Evolutionary conservation across 148 eudicot species (phyloP), one percentile per base, ranked within the genome.

Genomic region (Rhododendron griersonianum): DNA sequence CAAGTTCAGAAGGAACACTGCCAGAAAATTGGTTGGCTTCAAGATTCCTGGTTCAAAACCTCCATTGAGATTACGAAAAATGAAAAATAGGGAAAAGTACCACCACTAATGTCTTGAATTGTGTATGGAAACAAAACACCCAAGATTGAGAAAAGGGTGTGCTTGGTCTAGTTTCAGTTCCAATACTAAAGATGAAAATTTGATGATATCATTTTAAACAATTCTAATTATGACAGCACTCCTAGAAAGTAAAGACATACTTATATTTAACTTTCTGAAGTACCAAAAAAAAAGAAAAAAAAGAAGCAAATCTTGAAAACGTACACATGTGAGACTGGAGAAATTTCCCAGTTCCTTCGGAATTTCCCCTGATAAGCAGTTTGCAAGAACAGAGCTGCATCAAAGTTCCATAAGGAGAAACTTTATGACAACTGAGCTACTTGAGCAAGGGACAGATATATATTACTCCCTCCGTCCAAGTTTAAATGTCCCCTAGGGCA

Each of bases 361-460:
- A 81, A 95, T 90, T 86, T 87, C 89, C 74, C 98, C 96, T 21
- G 95, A 91, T 88, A 95, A 88, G 63, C 92, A 90, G 82, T 95
- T 95, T 44, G 83, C 96, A 65, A 95, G 92, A 71, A 95, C 85
- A 85, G 94, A 91, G 82, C 98, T 95, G 93, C 91, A 90, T n/a
- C 53, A 87, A 86, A 37, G 48, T 83, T 59, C 67, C 45, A 83
- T 35, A 37, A 37, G 21, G 10, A 71, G 78, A 73, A 84, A 51
- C 25, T 73, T 71, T 16, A 21, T 10, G 53, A 48, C 53, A 48
- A 48, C 53, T 48, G 53, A 48, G 53, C 53, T 48, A 48, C 53
- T 48, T 48, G 53, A 11, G 53, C 53, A 48, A 48, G 53, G 53
- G 14, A 48, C 14, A 48, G 1, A 48, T 10, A 48, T 7, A 48